Evolutionary conservation across 2,329 filamentous ascomycete species (phyloP), one percentile per base, ranked within the genome.

Genomic region (Chaetomium globosum): DNA sequence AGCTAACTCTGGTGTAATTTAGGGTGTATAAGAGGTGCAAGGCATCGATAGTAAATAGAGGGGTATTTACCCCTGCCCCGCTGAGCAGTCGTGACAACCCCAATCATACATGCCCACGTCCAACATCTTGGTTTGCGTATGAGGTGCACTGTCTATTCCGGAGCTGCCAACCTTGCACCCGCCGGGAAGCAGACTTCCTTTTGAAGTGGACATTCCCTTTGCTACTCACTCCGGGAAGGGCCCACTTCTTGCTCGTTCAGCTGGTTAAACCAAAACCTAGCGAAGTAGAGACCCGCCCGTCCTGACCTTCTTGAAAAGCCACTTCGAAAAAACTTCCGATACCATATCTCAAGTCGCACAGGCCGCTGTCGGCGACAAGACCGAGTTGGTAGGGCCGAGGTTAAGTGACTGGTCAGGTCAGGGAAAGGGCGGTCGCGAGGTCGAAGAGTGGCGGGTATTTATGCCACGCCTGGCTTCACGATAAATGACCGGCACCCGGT

Each of bases 391-490:
- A 76, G 75, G 62, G 77, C 74, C 1, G 85, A 86, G 71, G 82
- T 85, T 19, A 78, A 78, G 26, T 72, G 78, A 73, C 53, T 85
- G 86, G 81, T 75, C 90, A 58, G 77, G 80, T 49, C 79, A 79
- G 55, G 84, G 82, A 10, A 77, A 78, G 55, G 87, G 87, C 1
- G 85, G 88, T 73, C 71, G 70, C 48, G 83, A 88, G 72, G 85
- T 86, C 6, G 73, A 77, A 31, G 77, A 81, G 69, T 83, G 85
- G 48, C 81, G 72, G 78, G 78, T 10, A 73, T 93, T 48, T 82
- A 78, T 61, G 90, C 90, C 0, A 91, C 95, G 67, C 91, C 91
- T 7, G 86, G 90, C 74, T 93, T 92, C 74, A 86, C 86, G 13
- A 84, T 95, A 68, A 89, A 93, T 72, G 87, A 81, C 1, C 80